Percentiles rank a stretch among this genome's conserved stretches.
Evolutionary conservation across 1,284 basidiomycete genomes (phyloP).

Genomic region (Neotropicomus parvogracilis): DNA sequence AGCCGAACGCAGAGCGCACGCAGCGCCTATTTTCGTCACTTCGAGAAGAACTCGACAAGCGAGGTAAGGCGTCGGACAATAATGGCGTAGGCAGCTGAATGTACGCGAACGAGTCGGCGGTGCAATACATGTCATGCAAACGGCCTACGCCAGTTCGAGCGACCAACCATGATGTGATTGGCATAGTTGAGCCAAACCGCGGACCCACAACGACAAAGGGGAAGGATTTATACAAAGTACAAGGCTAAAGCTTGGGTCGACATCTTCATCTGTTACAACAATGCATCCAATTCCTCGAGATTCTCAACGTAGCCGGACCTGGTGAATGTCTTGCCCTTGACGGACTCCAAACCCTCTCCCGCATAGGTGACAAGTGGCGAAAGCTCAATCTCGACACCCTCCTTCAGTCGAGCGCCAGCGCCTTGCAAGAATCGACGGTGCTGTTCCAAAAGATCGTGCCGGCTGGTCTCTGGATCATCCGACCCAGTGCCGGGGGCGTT

Average conservation of each 20-base stretch:
- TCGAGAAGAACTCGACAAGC: conserved; percentile 75
- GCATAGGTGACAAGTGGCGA: conserved; percentile 87
- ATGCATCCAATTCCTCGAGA: conserved; percentile 49
- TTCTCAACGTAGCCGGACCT: conserved; percentile 53
- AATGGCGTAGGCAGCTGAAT: conserved; percentile 47
- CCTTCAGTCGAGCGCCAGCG: conserved; percentile 72
- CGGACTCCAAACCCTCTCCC: conserved; percentile 84
- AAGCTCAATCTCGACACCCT: conserved; percentile 83
- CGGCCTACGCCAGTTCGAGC: conserved; percentile 12
- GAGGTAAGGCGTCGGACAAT: conserved; percentile 46
- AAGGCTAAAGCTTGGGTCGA: conserved; percentile 24
- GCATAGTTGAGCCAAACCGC: neutral
- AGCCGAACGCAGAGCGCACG: conserved; percentile 77
- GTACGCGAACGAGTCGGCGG: conserved; percentile 11
- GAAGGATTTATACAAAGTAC: conserved; percentile 26
- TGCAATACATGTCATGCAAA: conserved; percentile 14
- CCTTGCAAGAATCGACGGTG: conserved; percentile 80
- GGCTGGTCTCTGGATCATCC: conserved; percentile 91
- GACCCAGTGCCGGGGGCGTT: conserved; percentile 93
- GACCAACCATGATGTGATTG: conserved; percentile 1
- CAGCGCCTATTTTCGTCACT: conserved; percentile 74
- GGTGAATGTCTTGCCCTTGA: conserved; percentile 76
- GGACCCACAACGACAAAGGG: conserved; percentile 15
- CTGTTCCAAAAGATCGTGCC: conserved; percentile 88
- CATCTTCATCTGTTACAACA: conserved; percentile 30